phyloP scores from a whole-genome alignment of 2,329 filamentous ascomycete species.

The Ambrosiella cleistominuta region DNA sequence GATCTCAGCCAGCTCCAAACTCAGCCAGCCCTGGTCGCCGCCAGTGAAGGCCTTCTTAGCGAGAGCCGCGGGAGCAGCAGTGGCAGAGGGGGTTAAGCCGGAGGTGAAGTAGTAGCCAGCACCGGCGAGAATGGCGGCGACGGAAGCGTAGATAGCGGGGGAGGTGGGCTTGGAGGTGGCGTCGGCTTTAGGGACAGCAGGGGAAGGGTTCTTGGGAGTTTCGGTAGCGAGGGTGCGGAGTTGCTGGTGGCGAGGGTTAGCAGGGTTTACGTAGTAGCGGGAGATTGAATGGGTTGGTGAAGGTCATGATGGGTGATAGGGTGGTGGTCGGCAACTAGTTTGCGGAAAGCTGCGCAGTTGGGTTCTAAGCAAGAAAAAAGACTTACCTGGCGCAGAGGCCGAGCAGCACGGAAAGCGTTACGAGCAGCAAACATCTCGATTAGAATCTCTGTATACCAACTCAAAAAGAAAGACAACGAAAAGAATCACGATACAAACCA shows the following conservation, averaged over 20 bases:
- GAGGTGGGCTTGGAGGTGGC: conserved; percentile 33
- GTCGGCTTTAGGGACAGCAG: conserved; percentile 32
- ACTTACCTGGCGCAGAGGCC: conserved; percentile 48
- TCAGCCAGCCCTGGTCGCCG: conserved; percentile 77
- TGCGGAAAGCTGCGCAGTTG: too few species aligned
- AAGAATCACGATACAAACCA: not conserved
- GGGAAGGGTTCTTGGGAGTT: conserved; percentile 33
- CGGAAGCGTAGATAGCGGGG: conserved; percentile 41
- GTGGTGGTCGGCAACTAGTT: too few species aligned
- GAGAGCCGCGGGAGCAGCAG: conserved; percentile 31
- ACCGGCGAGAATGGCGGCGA: conserved; percentile 40
- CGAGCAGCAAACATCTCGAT: conserved; percentile 45
- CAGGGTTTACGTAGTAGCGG: not conserved
- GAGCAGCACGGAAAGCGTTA: conserved; percentile 43
- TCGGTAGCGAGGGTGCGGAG: conserved; percentile 34
- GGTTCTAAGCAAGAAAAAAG: not conserved
- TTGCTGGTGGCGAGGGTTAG: conserved; percentile 25
- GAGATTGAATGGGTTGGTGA: not conserved
- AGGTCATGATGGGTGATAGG: not conserved
- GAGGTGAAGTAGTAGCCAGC: conserved; percentile 37
- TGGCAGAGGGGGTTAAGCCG: conserved; percentile 37
- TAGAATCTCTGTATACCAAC: not conserved
- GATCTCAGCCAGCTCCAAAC: conserved; percentile 59
- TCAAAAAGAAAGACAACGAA: not conserved
- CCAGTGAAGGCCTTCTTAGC: conserved; percentile 45